phyloP scores from a whole-genome alignment of 768 basidiomycete species.

The Suillus subluteus region DNA sequence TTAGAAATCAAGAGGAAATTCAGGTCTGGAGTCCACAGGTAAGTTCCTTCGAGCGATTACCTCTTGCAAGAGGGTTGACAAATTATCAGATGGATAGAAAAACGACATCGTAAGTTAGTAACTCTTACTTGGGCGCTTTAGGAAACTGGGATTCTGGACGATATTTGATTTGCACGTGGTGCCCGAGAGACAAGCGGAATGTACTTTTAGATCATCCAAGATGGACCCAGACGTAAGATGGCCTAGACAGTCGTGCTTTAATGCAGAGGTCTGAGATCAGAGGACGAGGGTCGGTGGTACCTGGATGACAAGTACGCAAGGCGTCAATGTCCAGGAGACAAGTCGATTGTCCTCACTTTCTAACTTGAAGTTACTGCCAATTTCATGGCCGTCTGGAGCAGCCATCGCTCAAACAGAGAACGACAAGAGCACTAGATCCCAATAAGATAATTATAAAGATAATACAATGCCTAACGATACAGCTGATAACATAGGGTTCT shows the following conservation, averaged over 20 bases:
- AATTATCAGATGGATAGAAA: neutral
- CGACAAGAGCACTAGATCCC: constrained; percentile 1
- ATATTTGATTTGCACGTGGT: neutral
- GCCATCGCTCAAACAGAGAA: neutral
- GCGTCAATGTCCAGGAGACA: neutral
- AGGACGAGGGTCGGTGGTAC: neutral
- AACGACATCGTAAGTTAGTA: neutral
- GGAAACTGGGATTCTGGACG: neutral
- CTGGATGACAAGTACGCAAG: neutral
- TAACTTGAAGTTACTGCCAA: neutral
- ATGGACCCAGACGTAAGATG: neutral
- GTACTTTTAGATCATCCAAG: neutral
- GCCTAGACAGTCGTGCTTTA: neutral
- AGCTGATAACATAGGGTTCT: constrained; percentile 19
- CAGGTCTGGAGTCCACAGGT: neutral
- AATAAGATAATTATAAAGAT: constrained; percentile 6
- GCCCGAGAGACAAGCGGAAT: neutral
- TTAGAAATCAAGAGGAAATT: neutral
- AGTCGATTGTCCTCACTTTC: neutral
- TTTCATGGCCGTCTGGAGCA: neutral
- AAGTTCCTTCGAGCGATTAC: neutral
- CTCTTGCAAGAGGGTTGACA: neutral
- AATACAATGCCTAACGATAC: constrained; percentile 33
- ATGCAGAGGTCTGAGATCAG: neutral
- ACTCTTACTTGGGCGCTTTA: neutral